Base-by-base conservation (phyloP, 257 asterid species). In the Salvia hispanica region DNA sequence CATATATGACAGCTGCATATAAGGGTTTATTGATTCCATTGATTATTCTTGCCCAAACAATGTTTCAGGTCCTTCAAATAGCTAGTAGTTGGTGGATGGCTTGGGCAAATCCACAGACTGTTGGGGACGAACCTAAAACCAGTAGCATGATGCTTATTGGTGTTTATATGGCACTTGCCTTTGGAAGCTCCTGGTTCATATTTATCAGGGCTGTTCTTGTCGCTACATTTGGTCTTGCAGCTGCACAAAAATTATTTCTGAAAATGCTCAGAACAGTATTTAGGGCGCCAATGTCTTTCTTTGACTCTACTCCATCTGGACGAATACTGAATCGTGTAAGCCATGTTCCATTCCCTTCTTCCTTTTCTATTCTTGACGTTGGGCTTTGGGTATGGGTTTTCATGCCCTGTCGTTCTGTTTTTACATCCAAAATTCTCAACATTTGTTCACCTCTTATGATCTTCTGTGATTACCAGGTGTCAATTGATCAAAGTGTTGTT, bases 61-160 rank as follows among this genome's bases (percentile, higher is more conserved):
- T 94, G 69, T 94, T 94, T 89, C 99, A 94, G 79, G 83, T 83
- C 81, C 98, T 94, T 71, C 98, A 94, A 74, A 94, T 94, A 74
- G 97, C 97, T 61, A 94, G 99, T 70, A 94, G 88, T 78, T 94
- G 98, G 98, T 94, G 99, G 99, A 94, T 94, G 99, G 98, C 99
- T 63, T 94, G 99, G 99, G 99, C 99, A 13, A 94, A 83, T 82
- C 99, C 99, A 1, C 99, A 91, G 81, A 89, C 97, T 4, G 61
- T 86, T 3, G 99, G 96, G 52, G 96, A 85, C 70, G 53, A 78
- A 51, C 86, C 96, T 16, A 85, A 71, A 80, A 86, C 97, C 45
- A 91, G 88, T 75, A 94, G 80, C 52, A 43, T 89, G 84, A 69
- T 77, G 72, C 97, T 94, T 73, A 83, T 94, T 72, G 84, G 74